These are phyloP conservation scores for Chimonanthus salicifolius DNA, from an alignment of 164 flowering plant species.

Conservation along the genomic window DNA sequence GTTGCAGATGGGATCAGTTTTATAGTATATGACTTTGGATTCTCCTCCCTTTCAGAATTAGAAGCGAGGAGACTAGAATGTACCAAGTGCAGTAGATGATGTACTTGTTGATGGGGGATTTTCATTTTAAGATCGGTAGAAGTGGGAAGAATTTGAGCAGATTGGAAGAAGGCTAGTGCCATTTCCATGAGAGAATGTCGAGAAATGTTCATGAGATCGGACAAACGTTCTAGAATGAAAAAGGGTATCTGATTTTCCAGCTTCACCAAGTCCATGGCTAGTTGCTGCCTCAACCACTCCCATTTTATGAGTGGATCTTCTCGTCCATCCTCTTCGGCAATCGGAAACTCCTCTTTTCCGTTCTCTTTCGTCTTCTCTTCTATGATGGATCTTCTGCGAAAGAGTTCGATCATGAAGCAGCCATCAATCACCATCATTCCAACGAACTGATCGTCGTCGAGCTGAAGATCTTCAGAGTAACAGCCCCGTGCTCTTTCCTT, in stretches of 20 bases:
- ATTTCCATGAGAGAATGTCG: not conserved
- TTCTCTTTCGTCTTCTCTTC: not conserved
- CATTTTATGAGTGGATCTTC: not conserved
- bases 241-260: constrained; percentile 3
- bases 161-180: not conserved
- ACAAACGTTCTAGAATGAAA: not conserved
- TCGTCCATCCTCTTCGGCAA: constrained; percentile 5
- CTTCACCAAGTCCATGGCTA: not conserved
- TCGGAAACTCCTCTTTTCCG: constrained; percentile 7
- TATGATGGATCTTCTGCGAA: constrained; percentile 35
- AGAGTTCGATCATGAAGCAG: not conserved
- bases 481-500: constrained; percentile 28
- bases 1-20: not conserved
- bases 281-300: not conserved
- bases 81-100: not conserved
- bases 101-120: not conserved
- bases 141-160: too few relatives aligned
- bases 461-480: constrained; percentile 36
- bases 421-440: constrained; percentile 5
- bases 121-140: not conserved
- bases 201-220: not conserved
- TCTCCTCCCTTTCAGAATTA: not conserved
- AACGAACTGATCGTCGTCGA: constrained; percentile 26
- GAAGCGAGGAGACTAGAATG: not conserved
- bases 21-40: not conserved